Conservation (phyloP, 805 yeast species). For the Candida argentea region DNA sequence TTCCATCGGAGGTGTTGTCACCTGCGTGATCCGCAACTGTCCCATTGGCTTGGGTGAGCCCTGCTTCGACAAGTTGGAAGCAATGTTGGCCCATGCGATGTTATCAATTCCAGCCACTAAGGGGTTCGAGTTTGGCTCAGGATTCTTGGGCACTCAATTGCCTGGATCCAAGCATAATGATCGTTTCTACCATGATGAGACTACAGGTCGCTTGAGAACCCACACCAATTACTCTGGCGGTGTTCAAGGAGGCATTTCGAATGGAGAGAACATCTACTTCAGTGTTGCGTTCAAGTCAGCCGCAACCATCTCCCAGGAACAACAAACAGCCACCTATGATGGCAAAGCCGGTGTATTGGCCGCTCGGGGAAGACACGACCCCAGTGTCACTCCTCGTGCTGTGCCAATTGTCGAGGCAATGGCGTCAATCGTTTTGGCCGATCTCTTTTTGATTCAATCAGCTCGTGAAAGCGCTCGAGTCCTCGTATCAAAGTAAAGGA, state of each 20-base stretch:
- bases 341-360: slow-evolving; percentile 84
- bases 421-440: slow-evolving; percentile 93
- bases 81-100: slow-evolving; percentile 95
- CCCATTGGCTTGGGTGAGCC: slow-evolving; percentile 99
- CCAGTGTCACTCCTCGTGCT: slow-evolving; percentile 97
- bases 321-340: slow-evolving; percentile 77
- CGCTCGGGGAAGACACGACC: slow-evolving; percentile 98
- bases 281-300: slow-evolving; percentile 96
- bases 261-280: slow-evolving; percentile 92
- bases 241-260: slow-evolving; percentile 95
- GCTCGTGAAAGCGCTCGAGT: slow-evolving; percentile 46
- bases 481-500: too few species aligned
- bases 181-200: slow-evolving; percentile 57
- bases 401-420: slow-evolving; percentile 97
- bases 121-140: slow-evolving; percentile 97
- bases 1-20: slow-evolving; percentile 96
- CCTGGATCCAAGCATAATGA: slow-evolving; percentile 96
- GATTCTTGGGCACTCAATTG: slow-evolving; percentile 79
- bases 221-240: slow-evolving; percentile 92
- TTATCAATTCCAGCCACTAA: slow-evolving; percentile 94
- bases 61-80: slow-evolving; percentile 93
- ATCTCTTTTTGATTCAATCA: slow-evolving; percentile 75
- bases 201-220: slow-evolving; percentile 63
- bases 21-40: slow-evolving; percentile 89
- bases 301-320: slow-evolving; percentile 93